Conservation (phyloP, 495 filamentous ascomycete genomes). For the Podospora anserina region DNA sequence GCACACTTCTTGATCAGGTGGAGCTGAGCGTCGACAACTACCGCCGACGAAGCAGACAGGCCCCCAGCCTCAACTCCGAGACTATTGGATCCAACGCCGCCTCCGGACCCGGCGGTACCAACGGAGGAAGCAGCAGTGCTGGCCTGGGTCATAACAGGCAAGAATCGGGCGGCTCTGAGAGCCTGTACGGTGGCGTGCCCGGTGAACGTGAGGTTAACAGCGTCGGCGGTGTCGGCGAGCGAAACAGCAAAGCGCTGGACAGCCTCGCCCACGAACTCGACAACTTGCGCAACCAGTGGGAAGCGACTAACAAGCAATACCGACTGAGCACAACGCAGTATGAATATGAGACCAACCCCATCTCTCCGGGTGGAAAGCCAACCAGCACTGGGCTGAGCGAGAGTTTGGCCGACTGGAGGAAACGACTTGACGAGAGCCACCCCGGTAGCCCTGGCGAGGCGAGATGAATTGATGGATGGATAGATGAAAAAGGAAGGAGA, state of each 20-base stretch:
- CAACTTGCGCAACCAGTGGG: conserved; percentile 84
- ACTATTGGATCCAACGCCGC: conserved; percentile 5
- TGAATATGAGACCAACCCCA: conserved; percentile 65
- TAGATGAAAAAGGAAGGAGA: not conserved
- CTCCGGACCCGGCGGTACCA: not conserved
- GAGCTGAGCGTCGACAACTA: conserved; percentile 92
- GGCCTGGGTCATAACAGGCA: conserved; percentile 53
- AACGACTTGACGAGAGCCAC: conserved; percentile 56
- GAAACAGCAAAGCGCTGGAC: conserved; percentile 84
- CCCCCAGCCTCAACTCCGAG: conserved; percentile 34
- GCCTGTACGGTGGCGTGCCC: conserved; percentile 39
- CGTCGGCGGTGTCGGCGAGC: conserved; percentile 34
- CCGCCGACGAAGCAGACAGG: conserved; percentile 60
- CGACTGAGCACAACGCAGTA: conserved; percentile 73
- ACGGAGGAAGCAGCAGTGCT: not conserved
- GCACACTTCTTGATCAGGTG: conserved; percentile 88
- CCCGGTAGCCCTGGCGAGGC: conserved; percentile 21
- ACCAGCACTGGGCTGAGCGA: conserved; percentile 55
- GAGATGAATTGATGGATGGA: conserved; percentile 14
- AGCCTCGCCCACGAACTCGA: conserved; percentile 90
- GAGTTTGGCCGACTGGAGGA: conserved; percentile 71
- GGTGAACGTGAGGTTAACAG: not conserved
- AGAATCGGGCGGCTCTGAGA: conserved; percentile 55
- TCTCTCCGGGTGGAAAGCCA: conserved; percentile 50
- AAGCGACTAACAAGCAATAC: conserved; percentile 91